A percentile compares a stretch with the other conserved stretches of the same genome.
These are phyloP conservation scores for Ascochyta koolunga DNA, from an alignment of 2,329 filamentous ascomycete genomes.

Conservation along the genomic window DNA sequence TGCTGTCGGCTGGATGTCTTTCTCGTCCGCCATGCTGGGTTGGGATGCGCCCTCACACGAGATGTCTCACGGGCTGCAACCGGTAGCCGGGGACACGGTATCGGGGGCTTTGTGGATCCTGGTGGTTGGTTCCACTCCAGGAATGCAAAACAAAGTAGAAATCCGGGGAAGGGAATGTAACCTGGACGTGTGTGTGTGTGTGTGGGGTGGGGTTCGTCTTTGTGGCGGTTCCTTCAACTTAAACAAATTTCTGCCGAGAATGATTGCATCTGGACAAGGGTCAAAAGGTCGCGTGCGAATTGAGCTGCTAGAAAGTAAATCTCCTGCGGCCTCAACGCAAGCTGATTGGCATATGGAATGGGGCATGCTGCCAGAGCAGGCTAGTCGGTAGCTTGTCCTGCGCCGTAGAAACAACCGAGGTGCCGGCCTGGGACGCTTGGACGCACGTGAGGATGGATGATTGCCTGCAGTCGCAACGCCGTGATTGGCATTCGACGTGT, in stretches of 20 bases:
- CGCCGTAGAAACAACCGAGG: constrained; percentile 2
- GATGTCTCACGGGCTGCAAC: not conserved
- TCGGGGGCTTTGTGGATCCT: constrained; percentile 3
- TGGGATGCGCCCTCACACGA: constrained; percentile 3
- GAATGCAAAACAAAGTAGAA: constrained; percentile 1
- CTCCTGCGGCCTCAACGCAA: constrained; percentile 2
- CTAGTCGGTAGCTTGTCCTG: not conserved
- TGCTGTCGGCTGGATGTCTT: constrained; percentile 30
- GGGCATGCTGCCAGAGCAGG: not conserved
- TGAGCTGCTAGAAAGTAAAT: constrained; percentile 8
- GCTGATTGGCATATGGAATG: constrained; percentile 13
- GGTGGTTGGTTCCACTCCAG: not conserved
- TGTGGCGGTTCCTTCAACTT: constrained; percentile 11
- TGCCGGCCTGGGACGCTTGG: constrained; percentile 3
- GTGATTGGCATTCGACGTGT: constrained; percentile 11
- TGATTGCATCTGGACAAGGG: not conserved
- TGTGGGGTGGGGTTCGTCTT: not conserved
- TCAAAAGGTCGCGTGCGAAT: constrained; percentile 7
- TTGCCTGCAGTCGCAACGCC: constrained; percentile 7
- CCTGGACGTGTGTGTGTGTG: not conserved
- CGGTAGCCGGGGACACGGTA: constrained; percentile 2
- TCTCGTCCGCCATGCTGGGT: constrained; percentile 28
- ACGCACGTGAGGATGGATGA: constrained; percentile 1
- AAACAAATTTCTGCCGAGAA: constrained; percentile 14
- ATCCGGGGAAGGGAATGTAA: constrained; percentile 13